phyloP scores from a whole-genome alignment of 108 stramenopile genomes.

The Fistulifera solaris region DNA sequence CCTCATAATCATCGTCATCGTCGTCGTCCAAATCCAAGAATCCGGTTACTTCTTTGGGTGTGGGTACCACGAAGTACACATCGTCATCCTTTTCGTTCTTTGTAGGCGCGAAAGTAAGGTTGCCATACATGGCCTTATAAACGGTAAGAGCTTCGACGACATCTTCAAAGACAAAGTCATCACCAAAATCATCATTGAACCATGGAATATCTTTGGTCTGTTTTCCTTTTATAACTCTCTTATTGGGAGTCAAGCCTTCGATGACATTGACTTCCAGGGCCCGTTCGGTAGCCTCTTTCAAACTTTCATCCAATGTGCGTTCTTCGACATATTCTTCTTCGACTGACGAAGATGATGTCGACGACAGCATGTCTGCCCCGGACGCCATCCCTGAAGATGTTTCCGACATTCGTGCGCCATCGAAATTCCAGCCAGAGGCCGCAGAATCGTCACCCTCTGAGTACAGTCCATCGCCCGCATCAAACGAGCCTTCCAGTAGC shows the following conservation, averaged over 20 bases:
- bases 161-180: slow-evolving; percentile 80
- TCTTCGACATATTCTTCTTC: slow-evolving; percentile 31
- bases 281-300: slow-evolving; percentile 43
- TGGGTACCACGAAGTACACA: slow-evolving; percentile 55
- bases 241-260: slow-evolving; percentile 40
- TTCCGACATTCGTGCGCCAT: slow-evolving; percentile 22
- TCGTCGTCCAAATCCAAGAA: slow-evolving; percentile 24
- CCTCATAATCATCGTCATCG: slow-evolving; percentile 31
- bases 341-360: slow-evolving; percentile 8
- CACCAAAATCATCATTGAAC: slow-evolving; percentile 86
- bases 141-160: slow-evolving; percentile 77
- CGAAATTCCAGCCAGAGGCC: slow-evolving; percentile 65
- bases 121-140: slow-evolving; percentile 57
- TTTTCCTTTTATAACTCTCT: slow-evolving; percentile 54
- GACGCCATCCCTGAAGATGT: slow-evolving; percentile 24
- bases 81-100: slow-evolving; percentile 12
- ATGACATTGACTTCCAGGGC: slow-evolving; percentile 65
- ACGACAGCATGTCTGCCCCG: slow-evolving; percentile 9
- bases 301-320: slow-evolving; percentile 44
- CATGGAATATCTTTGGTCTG: slow-evolving; percentile 62
- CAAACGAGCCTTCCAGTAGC: slow-evolving; percentile 19
- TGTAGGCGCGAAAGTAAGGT: slow-evolving; percentile 16
- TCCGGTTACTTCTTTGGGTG: not conserved
- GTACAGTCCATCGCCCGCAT: slow-evolving; percentile 12
- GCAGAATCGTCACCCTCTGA: slow-evolving; percentile 24